Percentiles rank a stretch among this genome's conserved stretches.
Evolutionary conservation across 345 rosid species (phyloP).

Genomic region (Hypericum perforatum): DNA sequence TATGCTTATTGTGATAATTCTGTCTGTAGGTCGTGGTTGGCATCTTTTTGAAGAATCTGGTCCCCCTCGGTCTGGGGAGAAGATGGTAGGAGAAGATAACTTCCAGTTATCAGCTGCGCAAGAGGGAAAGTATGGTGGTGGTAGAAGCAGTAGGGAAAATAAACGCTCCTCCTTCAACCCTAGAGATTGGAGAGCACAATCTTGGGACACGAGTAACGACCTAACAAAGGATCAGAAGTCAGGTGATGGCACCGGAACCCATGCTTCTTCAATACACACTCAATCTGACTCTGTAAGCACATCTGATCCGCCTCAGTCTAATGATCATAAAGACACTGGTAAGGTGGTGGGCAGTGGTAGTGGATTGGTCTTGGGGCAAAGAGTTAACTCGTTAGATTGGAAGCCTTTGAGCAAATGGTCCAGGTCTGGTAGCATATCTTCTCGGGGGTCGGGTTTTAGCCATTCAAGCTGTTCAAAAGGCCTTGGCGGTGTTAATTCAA

Average conservation of each 20-base stretch:
- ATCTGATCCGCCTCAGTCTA: slow-evolving; percentile 43
- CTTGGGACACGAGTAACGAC: slow-evolving; percentile 64
- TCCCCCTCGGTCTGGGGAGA: slow-evolving; percentile 46
- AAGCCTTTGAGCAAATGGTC: slow-evolving; percentile 59
- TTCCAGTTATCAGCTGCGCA: slow-evolving; percentile 37
- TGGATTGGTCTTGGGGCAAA: slow-evolving; percentile 38
- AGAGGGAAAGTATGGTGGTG: slow-evolving; percentile 66
- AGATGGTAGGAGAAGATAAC: slow-evolving; percentile 52
- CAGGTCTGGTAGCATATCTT: slow-evolving; percentile 64
- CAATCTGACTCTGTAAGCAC: slow-evolving; percentile 36
- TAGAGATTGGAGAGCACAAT: slow-evolving; percentile 61
- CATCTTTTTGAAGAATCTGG: slow-evolving; percentile 62
- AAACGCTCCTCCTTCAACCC: slow-evolving; percentile 51
- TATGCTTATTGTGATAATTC: slow-evolving; percentile 23
- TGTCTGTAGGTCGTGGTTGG: slow-evolving; percentile 68
- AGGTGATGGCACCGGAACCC: slow-evolving; percentile 41
- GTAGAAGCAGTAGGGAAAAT: slow-evolving; percentile 50
- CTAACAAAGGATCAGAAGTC: slow-evolving; percentile 43
- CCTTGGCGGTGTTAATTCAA: slow-evolving; percentile 52
- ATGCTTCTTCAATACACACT: slow-evolving; percentile 26
- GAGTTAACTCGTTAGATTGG: slow-evolving; percentile 49
- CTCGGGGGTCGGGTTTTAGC: slow-evolving; percentile 76
- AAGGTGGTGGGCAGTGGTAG: slow-evolving; percentile 27
- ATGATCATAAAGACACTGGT: slow-evolving; percentile 41
- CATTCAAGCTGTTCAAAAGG: slow-evolving; percentile 85